Base-by-base conservation (phyloP, 208 protist species). In the Crithidia mellificae region DNA sequence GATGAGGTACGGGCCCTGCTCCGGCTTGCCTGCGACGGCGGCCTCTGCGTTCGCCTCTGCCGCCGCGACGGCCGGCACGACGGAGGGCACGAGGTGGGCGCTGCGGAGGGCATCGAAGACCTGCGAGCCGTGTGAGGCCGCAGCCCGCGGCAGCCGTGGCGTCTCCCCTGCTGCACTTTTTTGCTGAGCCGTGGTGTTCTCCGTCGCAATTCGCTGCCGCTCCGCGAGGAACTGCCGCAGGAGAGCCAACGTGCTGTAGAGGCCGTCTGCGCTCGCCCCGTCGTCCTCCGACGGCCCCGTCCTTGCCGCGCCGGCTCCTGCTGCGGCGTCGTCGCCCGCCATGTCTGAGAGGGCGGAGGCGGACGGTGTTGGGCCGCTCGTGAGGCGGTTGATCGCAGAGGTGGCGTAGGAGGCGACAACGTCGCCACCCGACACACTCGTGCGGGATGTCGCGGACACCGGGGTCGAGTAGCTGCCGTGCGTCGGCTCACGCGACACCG, bases 201-300 rank as follows among this genome's bases (percentile, higher is more conserved):
- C 46, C 6, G 34, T 32, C 0, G 65, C 53, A 44, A 56, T 52
- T 22, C 29, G 51, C 1, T 20, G 6, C 0, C 54, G 54, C 44
- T 62, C 30, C 5, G 49, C 43, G 11, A 71, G 65, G 39, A 71
- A 71, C 2, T 41, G 65, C 12, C 15, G n/a, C 44, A 71, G 54
- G 20, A 71, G 46, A 1, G 54, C 65, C 4, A 63, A 3, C 4
- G 65, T 63, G 17, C 54, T 43, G 36, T 53, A 52, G 22, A 46
- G 20, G n/a, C 41, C 41, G 41, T n/a, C n/a, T n/a, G n/a, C n/a
- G n/a, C n/a, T n/a, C n/a, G n/a, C n/a, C n/a, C 19, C 19, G n/a
- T 15, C 25, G 2, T 51, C 20, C 24, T 27, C 50, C 2, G 55
- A 36, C 14, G 27, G 3, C 20, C 24, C 29, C 4, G 17, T 6